phyloP scores from a whole-genome alignment of 2,329 filamentous ascomycete species.

The Talaromyces albobiverticillius region DNA sequence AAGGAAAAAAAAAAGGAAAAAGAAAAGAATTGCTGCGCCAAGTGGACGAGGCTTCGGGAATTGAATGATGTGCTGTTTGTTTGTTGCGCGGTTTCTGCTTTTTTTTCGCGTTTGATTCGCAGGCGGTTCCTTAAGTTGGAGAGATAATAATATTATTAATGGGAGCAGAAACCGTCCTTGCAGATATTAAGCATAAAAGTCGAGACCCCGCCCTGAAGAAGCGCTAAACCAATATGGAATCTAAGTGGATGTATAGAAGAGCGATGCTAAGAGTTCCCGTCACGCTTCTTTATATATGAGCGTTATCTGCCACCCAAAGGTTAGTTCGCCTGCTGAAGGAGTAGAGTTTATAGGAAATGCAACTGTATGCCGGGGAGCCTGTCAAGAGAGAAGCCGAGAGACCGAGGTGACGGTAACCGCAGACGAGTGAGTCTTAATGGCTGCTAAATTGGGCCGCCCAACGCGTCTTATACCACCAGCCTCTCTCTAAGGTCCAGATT shows the following conservation, averaged over 20 bases:
- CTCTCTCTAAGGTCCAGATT: not conserved
- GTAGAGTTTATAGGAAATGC: slow-evolving; percentile 1
- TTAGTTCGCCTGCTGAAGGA: not conserved
- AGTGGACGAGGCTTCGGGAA: not conserved
- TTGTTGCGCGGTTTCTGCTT: slow-evolving; percentile 1
- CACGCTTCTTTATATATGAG: not conserved
- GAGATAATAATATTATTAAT: slow-evolving; percentile 13
- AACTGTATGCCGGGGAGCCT: not conserved
- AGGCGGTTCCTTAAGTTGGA: slow-evolving; percentile 6
- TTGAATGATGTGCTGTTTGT: slow-evolving; percentile 1
- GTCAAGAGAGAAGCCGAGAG: not conserved
- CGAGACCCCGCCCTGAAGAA: slow-evolving; percentile 16
- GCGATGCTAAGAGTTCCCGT: slow-evolving; percentile 6
- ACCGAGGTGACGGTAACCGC: slow-evolving; percentile 5
- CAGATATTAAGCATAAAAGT: slow-evolving; percentile 17
- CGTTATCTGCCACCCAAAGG: not conserved
- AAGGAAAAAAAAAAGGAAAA: not conserved
- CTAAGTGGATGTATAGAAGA: slow-evolving; percentile 8
- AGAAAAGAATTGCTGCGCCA: not conserved
- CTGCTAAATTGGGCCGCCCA: not conserved
- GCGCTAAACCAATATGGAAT: slow-evolving; percentile 11
- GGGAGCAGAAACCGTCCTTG: slow-evolving; percentile 12
- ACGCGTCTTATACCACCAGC: slow-evolving; percentile 2
- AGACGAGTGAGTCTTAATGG: not conserved
- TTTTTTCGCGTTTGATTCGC: slow-evolving; percentile 10